Percentiles rank a stretch among this genome's conserved stretches.
phyloP scores from a whole-genome alignment of 2,329 filamentous ascomycete species.

The Beauveria rudraprayagi region DNA sequence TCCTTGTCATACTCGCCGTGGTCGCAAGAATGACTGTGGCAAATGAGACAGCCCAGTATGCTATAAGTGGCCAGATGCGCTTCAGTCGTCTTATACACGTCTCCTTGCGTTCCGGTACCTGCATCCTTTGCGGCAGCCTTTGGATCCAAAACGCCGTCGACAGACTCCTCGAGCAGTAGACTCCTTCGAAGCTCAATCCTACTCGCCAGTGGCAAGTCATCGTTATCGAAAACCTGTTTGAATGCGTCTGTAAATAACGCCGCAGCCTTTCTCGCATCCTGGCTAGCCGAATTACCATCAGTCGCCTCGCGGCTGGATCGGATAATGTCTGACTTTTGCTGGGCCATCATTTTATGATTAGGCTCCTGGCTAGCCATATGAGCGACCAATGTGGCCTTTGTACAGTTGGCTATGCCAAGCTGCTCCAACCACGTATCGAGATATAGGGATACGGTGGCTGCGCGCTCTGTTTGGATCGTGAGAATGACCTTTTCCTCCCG shows the following conservation, averaged over 20 bases:
- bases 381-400: constrained; percentile 43
- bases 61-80: constrained; percentile 46
- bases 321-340: constrained; percentile 45
- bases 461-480: constrained; percentile 43
- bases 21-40: constrained; percentile 52
- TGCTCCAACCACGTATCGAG: constrained; percentile 45
- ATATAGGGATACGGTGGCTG: constrained; percentile 43
- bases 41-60: constrained; percentile 50
- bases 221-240: constrained; percentile 42
- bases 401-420: constrained; percentile 43
- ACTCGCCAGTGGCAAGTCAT: constrained; percentile 23
- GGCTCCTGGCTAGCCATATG: constrained; percentile 43
- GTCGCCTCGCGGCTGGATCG: constrained; percentile 38
- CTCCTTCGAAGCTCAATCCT: constrained; percentile 44
- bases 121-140: constrained; percentile 45
- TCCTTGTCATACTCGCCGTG: constrained; percentile 52
- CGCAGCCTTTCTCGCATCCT: constrained; percentile 34
- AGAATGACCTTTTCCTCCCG: constrained; percentile 42
- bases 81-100: constrained; percentile 35
- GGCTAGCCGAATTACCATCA: constrained; percentile 24
- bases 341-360: constrained; percentile 42
- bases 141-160: constrained; percentile 45
- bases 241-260: constrained; percentile 50
- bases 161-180: constrained; percentile 43
- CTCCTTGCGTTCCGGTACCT: constrained; percentile 24